Percentiles rank a stretch among this genome's conserved stretches.
Conservation (phyloP, 805 yeast species). For the Pichia rugopelliculosa region DNA sequence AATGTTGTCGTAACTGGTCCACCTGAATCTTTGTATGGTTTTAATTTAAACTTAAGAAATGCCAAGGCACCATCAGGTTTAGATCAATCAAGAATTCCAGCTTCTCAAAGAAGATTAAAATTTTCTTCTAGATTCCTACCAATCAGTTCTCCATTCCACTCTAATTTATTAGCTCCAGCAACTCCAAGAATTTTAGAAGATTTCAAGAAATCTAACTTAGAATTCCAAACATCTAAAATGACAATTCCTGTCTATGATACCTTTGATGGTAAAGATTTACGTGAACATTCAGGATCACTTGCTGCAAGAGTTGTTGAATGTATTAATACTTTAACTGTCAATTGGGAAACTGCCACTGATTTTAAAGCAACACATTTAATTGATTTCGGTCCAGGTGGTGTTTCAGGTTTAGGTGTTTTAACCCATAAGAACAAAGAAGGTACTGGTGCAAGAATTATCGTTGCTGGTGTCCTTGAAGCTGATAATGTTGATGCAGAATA, state of each 20-base stretch:
- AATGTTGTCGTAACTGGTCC: slow-evolving; percentile 96
- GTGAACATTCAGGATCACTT: slow-evolving; percentile 45
- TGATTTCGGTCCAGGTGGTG: slow-evolving; percentile 99
- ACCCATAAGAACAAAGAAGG: slow-evolving; percentile 98
- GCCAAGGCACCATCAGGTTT: slow-evolving; percentile 91
- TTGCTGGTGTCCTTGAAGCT: slow-evolving; percentile 84
- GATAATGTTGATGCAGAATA: slow-evolving; percentile 68
- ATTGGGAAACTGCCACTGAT: slow-evolving; percentile 88
- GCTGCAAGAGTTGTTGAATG: slow-evolving; percentile 68
- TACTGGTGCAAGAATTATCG: slow-evolving; percentile 89
- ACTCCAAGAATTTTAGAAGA: slow-evolving; percentile 60
- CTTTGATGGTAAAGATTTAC: slow-evolving; percentile 72
- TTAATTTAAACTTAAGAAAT: slow-evolving; percentile 84
- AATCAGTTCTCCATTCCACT: slow-evolving; percentile 95
- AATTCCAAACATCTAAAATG: slow-evolving; percentile 48
- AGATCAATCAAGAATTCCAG: slow-evolving; percentile 92
- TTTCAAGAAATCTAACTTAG: slow-evolving; percentile 49
- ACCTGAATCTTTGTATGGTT: slow-evolving; percentile 95
- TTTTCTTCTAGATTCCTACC: slow-evolving; percentile 92
- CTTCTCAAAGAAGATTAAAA: slow-evolving; percentile 87
- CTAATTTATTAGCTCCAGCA: slow-evolving; percentile 73
- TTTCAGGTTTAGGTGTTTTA: slow-evolving; percentile 90
- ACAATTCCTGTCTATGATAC: slow-evolving; percentile 90
- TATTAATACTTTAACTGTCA: slow-evolving; percentile 82
- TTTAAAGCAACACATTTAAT: slow-evolving; percentile 80